Base-by-base conservation (phyloP, 257 asterid species). In the Petunia secreta region DNA sequence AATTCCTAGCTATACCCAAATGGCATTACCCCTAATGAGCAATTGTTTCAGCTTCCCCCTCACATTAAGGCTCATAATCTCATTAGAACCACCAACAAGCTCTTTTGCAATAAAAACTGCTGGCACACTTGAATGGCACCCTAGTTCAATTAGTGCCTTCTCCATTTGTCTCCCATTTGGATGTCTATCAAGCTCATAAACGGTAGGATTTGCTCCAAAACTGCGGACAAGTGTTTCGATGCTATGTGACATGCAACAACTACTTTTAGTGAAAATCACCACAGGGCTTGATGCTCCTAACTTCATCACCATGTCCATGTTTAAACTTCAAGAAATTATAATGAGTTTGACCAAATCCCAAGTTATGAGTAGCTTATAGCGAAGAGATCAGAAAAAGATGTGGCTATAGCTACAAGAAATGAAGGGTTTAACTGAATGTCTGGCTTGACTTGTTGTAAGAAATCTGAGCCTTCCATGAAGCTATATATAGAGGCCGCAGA, bases 271-370 rank as follows among this genome's bases (percentile, higher is more conserved):
- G 39, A 69, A 69, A 0, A 69, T 69, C 4, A 69, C 77, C 3
- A 46, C 77, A 0, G 59, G 0, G 43, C 77, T 69, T 46, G 43
- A 0, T 46, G 25, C 1, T 69, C 77, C 77, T 25, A 69, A 69
- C 77, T 69, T 69, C 59, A 46, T 69, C 77, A 69, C 77, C 77
- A 46, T 46, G 25, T 69, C 77, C 77, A 69, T 69, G 5, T 9
- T 69, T 8, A 69, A 44, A n/a, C 4, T 68, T 68, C 41, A 68
- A 44, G 8, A 16, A 43, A n/a, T 44, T 43, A 8, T 68, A 15
- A 41, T 6, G 25, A 25, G 40, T 15, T 66, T 66, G 37, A 15
- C 4, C 3, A 67, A 67, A 67, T 43, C 36, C 6, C 53, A 41
- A 67, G 75, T n/a, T 44, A 0, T 16, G 5, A 15, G 4, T n/a